A percentile compares a stretch with the other conserved stretches of the same genome.
Conservation (phyloP, 768 basidiomycete genomes). For the Podaxis pistillaris region DNA sequence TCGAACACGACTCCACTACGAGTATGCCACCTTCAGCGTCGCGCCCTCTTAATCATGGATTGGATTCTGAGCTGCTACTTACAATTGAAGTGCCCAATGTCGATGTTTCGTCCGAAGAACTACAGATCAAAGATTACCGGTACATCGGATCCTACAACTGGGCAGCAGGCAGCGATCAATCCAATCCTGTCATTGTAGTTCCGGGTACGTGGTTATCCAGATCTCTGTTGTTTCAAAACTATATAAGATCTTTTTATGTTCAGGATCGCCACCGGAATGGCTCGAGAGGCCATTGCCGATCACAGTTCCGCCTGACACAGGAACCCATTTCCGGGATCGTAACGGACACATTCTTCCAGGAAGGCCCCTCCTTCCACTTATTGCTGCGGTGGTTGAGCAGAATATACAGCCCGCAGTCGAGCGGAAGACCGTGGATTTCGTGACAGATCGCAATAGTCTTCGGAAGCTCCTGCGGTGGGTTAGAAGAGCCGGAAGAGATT, state of each 20-base stretch:
- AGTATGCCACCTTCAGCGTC: background rate
- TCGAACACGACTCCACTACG: background rate
- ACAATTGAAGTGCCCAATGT: conserved; percentile 24
- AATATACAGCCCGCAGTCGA: conserved; percentile 34
- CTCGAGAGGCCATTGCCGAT: conserved; percentile 44
- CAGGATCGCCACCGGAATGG: conserved; percentile 66
- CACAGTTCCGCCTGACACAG: conserved; percentile 52
- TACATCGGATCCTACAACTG: conserved; percentile 60
- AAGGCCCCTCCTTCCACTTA: conserved; percentile 47
- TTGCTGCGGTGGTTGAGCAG: conserved; percentile 51
- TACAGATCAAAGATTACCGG: conserved; percentile 33
- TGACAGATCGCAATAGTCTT: conserved; percentile 67
- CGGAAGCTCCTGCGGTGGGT: conserved; percentile 64
- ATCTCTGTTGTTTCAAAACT: background rate
- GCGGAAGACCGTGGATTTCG: conserved; percentile 41
- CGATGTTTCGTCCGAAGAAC: conserved; percentile 23
- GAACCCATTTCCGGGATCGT: conserved; percentile 53
- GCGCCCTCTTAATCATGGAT: conserved; percentile 7
- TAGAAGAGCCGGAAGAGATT: conserved; percentile 36
- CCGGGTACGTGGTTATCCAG: conserved; percentile 31
- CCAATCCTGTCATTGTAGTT: conserved; percentile 49
- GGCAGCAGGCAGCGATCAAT: conserved; percentile 29
- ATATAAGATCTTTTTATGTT: background rate
- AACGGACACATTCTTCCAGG: conserved; percentile 45
- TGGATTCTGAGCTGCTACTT: conserved; percentile 17